Conservation (phyloP, 1,139 yeast species). For the Blastobotrys aristatus region DNA sequence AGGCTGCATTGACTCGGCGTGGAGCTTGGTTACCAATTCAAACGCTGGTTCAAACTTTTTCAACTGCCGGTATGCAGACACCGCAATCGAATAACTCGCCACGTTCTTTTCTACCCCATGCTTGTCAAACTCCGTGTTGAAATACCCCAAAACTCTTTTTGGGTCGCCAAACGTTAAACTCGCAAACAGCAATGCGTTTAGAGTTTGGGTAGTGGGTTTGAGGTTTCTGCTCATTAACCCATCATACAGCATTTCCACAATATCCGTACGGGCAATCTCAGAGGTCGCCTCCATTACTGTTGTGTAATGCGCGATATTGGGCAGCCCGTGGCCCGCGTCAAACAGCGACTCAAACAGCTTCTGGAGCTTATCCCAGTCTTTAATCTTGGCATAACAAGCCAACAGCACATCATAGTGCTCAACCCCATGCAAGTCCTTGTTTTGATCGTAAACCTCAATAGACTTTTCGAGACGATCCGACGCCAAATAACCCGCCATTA, state of each 20-base stretch:
- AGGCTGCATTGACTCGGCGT: neutral
- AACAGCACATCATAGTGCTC: constrained; percentile 28
- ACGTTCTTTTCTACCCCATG: constrained; percentile 36
- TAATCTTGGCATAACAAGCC: constrained; percentile 45
- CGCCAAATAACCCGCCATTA: constrained; percentile 43
- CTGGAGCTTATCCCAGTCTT: constrained; percentile 59
- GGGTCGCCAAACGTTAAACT: constrained; percentile 45
- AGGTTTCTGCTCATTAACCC: constrained; percentile 44
- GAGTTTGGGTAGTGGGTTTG: constrained; percentile 45
- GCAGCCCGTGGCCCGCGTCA: constrained; percentile 48
- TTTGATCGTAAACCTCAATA: constrained; percentile 36
- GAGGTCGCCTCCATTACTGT: constrained; percentile 63
- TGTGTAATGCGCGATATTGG: constrained; percentile 55
- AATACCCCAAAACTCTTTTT: constrained; percentile 42
- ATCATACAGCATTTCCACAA: constrained; percentile 49
- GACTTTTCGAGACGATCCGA: constrained; percentile 43
- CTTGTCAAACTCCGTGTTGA: constrained; percentile 37
- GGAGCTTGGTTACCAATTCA: neutral
- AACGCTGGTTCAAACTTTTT: constrained; percentile 3
- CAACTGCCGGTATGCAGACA: constrained; percentile 29
- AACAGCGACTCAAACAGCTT: constrained; percentile 58
- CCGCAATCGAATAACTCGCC: constrained; percentile 26
- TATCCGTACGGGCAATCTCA: constrained; percentile 48
- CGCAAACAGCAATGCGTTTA: constrained; percentile 44
- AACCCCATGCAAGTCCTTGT: constrained; percentile 30